Percentiles rank a stretch among this genome's conserved stretches.
These are phyloP conservation scores for Marasmius tenuissimus DNA, from an alignment of 1,284 basidiomycete genomes.

Conservation along the genomic window DNA sequence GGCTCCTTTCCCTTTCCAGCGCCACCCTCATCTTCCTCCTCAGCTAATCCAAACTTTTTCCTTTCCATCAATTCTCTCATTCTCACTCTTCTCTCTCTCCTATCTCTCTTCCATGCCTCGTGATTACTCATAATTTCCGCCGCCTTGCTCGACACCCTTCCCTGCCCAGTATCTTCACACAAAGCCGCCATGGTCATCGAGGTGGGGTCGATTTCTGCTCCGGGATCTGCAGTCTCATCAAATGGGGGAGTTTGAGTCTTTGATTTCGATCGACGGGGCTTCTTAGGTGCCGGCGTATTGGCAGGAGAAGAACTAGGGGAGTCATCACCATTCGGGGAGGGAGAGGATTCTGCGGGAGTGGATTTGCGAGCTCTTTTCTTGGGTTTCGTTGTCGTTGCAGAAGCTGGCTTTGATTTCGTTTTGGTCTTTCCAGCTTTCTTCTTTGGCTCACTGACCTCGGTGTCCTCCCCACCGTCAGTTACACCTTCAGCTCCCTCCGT, in stretches of 20 bases:
- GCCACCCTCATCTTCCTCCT: constrained; percentile 47
- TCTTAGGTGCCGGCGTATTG: constrained; percentile 13
- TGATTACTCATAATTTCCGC: constrained; percentile 68
- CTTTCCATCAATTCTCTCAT: constrained; percentile 65
- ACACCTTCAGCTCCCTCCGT: constrained; percentile 7
- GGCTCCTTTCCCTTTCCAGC: background rate
- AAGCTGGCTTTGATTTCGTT: background rate
- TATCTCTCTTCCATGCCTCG: constrained; percentile 63
- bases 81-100: constrained; percentile 59
- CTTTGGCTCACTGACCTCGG: background rate
- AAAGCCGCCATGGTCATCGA: constrained; percentile 74
- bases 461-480: constrained; percentile 8
- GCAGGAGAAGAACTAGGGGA: background rate
- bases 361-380: background rate
- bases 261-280: constrained; percentile 2
- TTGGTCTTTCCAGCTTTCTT: constrained; percentile 3
- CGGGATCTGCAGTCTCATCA: constrained; percentile 59
- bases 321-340: constrained; percentile 5
- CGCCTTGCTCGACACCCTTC: constrained; percentile 72
- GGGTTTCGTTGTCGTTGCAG: background rate
- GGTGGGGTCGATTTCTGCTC: constrained; percentile 76
- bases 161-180: constrained; percentile 72
- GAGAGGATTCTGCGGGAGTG: background rate
- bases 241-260: constrained; percentile 45
- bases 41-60: constrained; percentile 65